phyloP scores from a whole-genome alignment of 352 stramenopile genomes.

The Pythium angustatum region DNA sequence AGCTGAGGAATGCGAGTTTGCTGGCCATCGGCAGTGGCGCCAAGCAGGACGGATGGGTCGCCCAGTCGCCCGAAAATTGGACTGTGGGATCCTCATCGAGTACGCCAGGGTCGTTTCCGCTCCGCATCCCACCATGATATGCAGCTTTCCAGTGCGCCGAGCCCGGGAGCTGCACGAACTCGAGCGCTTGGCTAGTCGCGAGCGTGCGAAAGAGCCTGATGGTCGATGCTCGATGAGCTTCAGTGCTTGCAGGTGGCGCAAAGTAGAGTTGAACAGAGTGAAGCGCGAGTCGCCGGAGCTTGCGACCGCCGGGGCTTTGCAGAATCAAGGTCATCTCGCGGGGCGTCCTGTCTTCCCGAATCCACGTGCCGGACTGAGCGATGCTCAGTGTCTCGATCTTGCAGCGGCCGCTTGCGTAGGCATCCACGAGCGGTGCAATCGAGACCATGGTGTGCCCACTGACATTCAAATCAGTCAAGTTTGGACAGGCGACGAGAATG shows the following conservation, averaged over 20 bases:
- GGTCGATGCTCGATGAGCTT: neutral
- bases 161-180: neutral
- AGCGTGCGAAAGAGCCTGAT: neutral
- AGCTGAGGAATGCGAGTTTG: constrained; percentile 21
- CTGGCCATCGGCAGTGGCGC: neutral
- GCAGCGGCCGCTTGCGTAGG: constrained; percentile 1
- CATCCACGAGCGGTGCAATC: neutral
- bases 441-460: neutral
- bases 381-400: constrained; percentile 14
- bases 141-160: neutral
- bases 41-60: neutral
- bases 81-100: neutral
- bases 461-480: constrained; percentile 17
- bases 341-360: too few relatives aligned
- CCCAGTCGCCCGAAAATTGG: neutral
- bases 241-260: neutral
- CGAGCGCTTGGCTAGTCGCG: neutral
- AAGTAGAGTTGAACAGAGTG: neutral
- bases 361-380: too few relatives aligned
- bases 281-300: constrained; percentile 4
- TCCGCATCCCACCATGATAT: too few relatives aligned
- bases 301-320: neutral
- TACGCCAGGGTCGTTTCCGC: neutral
- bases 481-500: constrained; percentile 4
- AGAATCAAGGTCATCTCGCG: constrained; percentile 6